A percentile compares a stretch with the other conserved stretches of the same genome.
These are phyloP conservation scores for Hanseniaspora uvarum DNA, from an alignment of 1,139 yeast species.

Conservation along the genomic window DNA sequence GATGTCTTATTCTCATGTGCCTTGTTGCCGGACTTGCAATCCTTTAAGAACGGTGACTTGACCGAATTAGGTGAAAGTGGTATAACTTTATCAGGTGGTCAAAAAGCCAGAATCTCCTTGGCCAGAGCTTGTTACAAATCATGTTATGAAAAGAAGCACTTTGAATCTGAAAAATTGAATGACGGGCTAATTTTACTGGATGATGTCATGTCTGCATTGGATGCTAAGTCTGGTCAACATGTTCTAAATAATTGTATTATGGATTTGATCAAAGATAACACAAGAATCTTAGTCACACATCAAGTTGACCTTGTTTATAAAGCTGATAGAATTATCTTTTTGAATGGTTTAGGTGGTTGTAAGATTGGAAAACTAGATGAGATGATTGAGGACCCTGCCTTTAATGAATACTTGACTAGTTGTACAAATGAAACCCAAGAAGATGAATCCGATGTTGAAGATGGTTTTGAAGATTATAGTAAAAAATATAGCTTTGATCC, in stretches of 20 bases:
- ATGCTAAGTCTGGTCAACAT: constrained; percentile 67
- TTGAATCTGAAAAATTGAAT: constrained; percentile 37
- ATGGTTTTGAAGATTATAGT: constrained; percentile 24
- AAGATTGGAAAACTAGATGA: constrained; percentile 44
- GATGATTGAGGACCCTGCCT: constrained; percentile 30
- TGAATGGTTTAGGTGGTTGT: constrained; percentile 46
- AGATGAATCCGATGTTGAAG: constrained; percentile 23
- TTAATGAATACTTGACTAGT: constrained; percentile 6
- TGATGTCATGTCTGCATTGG: constrained; percentile 72
- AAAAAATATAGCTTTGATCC: constrained; percentile 18
- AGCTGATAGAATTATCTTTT: constrained; percentile 52
- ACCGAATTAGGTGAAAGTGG: constrained; percentile 93
- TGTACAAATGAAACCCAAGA: background rate
- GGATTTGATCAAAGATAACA: constrained; percentile 44
- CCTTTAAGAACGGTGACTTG: constrained; percentile 67
- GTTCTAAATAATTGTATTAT: constrained; percentile 52
- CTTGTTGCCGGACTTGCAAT: constrained; percentile 55
- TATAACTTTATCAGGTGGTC: constrained; percentile 86
- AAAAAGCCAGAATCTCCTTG: constrained; percentile 60
- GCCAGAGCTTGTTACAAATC: constrained; percentile 70
- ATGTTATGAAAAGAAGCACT: constrained; percentile 32
- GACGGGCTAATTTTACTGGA: constrained; percentile 41
- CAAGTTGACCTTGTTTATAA: constrained; percentile 50
- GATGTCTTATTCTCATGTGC: constrained; percentile 56
- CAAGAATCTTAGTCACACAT: constrained; percentile 65